A percentile compares a stretch with the other conserved stretches of the same genome.
Conservation (phyloP, 2,329 filamentous ascomycete species). For the Cryphonectria parasitica region DNA sequence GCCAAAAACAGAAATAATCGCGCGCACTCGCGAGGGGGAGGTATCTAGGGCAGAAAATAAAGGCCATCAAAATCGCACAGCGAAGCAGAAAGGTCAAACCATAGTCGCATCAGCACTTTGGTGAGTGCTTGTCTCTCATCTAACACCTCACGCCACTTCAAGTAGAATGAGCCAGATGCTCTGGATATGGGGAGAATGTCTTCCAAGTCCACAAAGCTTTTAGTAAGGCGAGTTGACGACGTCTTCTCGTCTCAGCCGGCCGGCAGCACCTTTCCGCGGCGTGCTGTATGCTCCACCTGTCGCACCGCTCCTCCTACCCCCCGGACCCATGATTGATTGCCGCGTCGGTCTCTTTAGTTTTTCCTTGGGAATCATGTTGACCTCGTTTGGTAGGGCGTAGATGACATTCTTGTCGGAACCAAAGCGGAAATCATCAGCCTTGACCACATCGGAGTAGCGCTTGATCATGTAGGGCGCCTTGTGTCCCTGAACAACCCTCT, state of each 20-base stretch:
- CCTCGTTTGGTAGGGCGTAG: slow-evolving; percentile 93
- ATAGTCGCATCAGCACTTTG: background rate
- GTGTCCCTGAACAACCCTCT: slow-evolving; percentile 79
- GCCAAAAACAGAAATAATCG: slow-evolving; percentile 11
- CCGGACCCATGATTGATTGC: slow-evolving; percentile 81
- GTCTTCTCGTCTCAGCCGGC: slow-evolving; percentile 70
- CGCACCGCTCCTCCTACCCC: slow-evolving; percentile 56
- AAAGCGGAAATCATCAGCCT: slow-evolving; percentile 98
- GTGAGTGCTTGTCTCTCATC: background rate
- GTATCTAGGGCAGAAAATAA: slow-evolving; percentile 21
- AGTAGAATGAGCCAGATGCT: background rate
- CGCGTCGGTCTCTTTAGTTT: slow-evolving; percentile 85
- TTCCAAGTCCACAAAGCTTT: slow-evolving; percentile 13
- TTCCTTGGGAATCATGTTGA: slow-evolving; percentile 93
- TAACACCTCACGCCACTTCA: background rate
- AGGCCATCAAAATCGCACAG: slow-evolving; percentile 11
- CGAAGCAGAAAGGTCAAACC: background rate
- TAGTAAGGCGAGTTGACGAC: slow-evolving; percentile 75
- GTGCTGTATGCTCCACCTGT: slow-evolving; percentile 32
- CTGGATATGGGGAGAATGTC: background rate
- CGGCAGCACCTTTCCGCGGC: slow-evolving; percentile 19
- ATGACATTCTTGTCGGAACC: slow-evolving; percentile 98
- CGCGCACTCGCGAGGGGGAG: slow-evolving; percentile 25
- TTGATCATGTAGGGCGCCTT: slow-evolving; percentile 96
- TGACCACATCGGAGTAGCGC: slow-evolving; percentile 92